phyloP scores from a whole-genome alignment of 2,329 filamentous ascomycete genomes.

The Annulohypoxylon truncatum region DNA sequence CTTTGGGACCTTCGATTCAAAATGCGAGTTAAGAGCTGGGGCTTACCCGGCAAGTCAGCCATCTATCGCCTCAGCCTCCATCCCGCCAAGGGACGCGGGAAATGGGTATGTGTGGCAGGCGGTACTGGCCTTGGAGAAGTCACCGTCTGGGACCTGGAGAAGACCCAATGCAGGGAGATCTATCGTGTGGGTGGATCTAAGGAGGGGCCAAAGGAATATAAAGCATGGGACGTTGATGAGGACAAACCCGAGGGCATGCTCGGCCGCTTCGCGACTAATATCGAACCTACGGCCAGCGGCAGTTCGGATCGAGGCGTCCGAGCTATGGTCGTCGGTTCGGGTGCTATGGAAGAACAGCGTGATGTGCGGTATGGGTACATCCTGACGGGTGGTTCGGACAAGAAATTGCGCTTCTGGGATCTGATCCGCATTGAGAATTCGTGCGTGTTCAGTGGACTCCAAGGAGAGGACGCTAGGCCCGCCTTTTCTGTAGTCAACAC shows the following conservation, averaged over 20 bases:
- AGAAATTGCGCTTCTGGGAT: slow-evolving; percentile 95
- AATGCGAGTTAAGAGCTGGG: slow-evolving; percentile 88
- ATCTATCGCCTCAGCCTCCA: slow-evolving; percentile 85
- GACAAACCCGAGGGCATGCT: slow-evolving; percentile 90
- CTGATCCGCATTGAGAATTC: slow-evolving; percentile 81
- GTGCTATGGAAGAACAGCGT: slow-evolving; percentile 74
- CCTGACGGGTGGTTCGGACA: slow-evolving; percentile 88
- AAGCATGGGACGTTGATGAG: slow-evolving; percentile 89
- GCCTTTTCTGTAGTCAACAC: slow-evolving; percentile 73
- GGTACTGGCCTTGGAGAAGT: slow-evolving; percentile 90
- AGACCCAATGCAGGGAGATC: slow-evolving; percentile 86
- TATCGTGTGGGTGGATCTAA: slow-evolving; percentile 77
- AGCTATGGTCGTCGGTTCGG: slow-evolving; percentile 78
- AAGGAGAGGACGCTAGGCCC: slow-evolving; percentile 76
- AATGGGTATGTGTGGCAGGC: slow-evolving; percentile 89
- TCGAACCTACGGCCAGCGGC: slow-evolving; percentile 68
- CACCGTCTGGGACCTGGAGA: slow-evolving; percentile 95
- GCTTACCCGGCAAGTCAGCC: slow-evolving; percentile 80
- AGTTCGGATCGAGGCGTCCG: slow-evolving; percentile 76
- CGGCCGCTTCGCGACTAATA: slow-evolving; percentile 80
- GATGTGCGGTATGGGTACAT: slow-evolving; percentile 85
- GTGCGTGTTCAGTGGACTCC: slow-evolving; percentile 81
- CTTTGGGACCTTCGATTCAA: slow-evolving; percentile 98
- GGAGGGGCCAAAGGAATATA: slow-evolving; percentile 74
- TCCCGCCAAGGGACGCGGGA: slow-evolving; percentile 80